Evolutionary conservation across 371 early-diverging fungal genomes (phyloP).

Genomic region (Lichtheimia ornata): DNA sequence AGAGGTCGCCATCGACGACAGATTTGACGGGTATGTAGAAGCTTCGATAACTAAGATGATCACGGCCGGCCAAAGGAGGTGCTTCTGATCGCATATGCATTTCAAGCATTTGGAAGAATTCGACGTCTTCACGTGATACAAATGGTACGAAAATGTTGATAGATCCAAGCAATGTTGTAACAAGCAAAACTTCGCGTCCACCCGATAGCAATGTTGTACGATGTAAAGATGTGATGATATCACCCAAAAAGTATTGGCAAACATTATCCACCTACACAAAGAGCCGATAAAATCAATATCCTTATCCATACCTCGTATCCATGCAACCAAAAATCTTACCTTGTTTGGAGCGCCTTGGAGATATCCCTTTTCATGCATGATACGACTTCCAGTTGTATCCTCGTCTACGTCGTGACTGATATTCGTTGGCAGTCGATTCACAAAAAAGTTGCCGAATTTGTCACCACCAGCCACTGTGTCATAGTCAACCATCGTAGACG

Average conservation of each 20-base stretch:
- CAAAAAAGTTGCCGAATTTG: slow-evolving; percentile 94
- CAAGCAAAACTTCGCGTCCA: slow-evolving; percentile 84
- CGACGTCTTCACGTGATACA: slow-evolving; percentile 84
- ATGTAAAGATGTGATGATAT: slow-evolving; percentile 80
- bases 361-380: slow-evolving; percentile 76
- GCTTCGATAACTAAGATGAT: slow-evolving; percentile 85
- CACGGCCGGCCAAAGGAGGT: slow-evolving; percentile 84
- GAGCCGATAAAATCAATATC: neutral
- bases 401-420: slow-evolving; percentile 78
- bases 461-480: slow-evolving; percentile 94
- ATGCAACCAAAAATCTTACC: slow-evolving; percentile 40
- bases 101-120: slow-evolving; percentile 92
- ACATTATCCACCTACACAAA: slow-evolving; percentile 53
- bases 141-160: slow-evolving; percentile 88
- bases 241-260: slow-evolving; percentile 84
- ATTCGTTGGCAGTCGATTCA: slow-evolving; percentile 71
- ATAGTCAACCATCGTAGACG: slow-evolving; percentile 83
- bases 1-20: slow-evolving; percentile 93
- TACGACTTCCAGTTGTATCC: slow-evolving; percentile 83
- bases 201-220: slow-evolving; percentile 81
- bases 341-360: slow-evolving; percentile 88
- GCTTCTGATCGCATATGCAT: slow-evolving; percentile 82
- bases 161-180: slow-evolving; percentile 84
- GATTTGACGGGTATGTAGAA: slow-evolving; percentile 80
- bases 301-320: neutral